Evolutionary conservation across 2,329 filamentous ascomycete genomes (phyloP), one percentile per base, ranked within the genome.

Genomic region (Phyllosticta paracitricarpa): DNA sequence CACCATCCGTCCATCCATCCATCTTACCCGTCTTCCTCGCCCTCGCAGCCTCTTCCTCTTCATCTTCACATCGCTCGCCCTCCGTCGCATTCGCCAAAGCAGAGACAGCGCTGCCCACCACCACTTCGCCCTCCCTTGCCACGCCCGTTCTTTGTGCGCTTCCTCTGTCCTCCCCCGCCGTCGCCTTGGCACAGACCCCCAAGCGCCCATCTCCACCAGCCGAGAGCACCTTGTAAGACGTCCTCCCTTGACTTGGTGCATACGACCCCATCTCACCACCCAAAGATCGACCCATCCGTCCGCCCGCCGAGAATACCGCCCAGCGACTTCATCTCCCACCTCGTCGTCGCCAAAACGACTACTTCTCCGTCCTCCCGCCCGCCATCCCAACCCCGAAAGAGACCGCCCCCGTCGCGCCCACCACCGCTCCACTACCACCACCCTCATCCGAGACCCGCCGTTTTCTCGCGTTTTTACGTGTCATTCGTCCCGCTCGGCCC

Each of bases 391-490:
- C 48, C 22, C 58, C 52, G 52, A 60, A 60, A 55, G 33, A 55
- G 25, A 56, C 58, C 40, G 48, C 48, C 54, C 56, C 54, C 54
- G 33, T n/a, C 26, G 53, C 54, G 14, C 54, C 26, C 54, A 61
- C 54, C 59, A 35, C 51, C 54, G 48, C 40, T 25, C 59, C 35
- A 57, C 48, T 40, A 48, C 54, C 54, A 56, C 59, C 59, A 61
- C 54, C 54, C 26, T 5, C 17, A 66, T 65, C 66, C 64, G 65
- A 67, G 58, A 64, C 66, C 59, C 63, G 66, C 33, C 33, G 67
- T 64, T 65, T 68, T 64, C 63, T 73, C 72, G 72, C 72, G 72
- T 72, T 67, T 73, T 70, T 62, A 75, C 72, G 72, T 72, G 72
- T 73, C 72, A 74, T 70, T 33, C 70, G 68, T 68, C 67, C 65